A percentile compares a stretch with the other conserved stretches of the same genome.
phyloP scores from a whole-genome alignment of 1,139 yeast genomes.

The Debaryomyces singareniensis region DNA sequence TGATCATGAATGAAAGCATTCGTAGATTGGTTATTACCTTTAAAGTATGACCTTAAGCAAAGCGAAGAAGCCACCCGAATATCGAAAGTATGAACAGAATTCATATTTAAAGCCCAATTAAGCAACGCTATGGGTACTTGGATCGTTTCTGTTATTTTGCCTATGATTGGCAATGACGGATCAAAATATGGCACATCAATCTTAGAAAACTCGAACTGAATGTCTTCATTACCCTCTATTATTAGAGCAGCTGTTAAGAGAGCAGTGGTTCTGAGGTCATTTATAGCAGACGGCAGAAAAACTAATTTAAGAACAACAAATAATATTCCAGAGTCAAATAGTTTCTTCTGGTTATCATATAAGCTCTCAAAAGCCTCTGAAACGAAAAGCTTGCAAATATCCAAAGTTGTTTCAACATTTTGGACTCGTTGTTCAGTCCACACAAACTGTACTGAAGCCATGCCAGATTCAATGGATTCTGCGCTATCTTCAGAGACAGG shows the following conservation, averaged over 20 bases:
- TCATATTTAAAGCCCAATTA: conserved; percentile 74
- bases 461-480: conserved; percentile 12
- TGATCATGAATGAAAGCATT: conserved; percentile 60
- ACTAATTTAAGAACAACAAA: conserved; percentile 62
- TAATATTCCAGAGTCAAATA: conserved; percentile 60
- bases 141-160: conserved; percentile 29
- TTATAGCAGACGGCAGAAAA: conserved; percentile 59
- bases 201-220: conserved; percentile 66
- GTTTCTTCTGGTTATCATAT: conserved; percentile 50
- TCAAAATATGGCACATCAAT: conserved; percentile 91
- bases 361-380: conserved; percentile 69
- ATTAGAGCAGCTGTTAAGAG: conserved; percentile 73
- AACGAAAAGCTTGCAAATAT: conserved; percentile 69
- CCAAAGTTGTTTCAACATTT: conserved; percentile 62
- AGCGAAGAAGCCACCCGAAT: conserved; percentile 66
- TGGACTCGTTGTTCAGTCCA: conserved; percentile 73
- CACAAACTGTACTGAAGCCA: conserved; percentile 31
- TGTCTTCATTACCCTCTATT: conserved; percentile 53
- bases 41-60: conserved; percentile 63
- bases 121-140: conserved; percentile 74
- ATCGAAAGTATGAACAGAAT: conserved; percentile 81
- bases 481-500: conserved; percentile 40
- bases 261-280: conserved; percentile 58
- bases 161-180: conserved; percentile 59
- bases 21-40: conserved; percentile 59